phyloP scores from a whole-genome alignment of 306 rosid genomes.

The Rosa chinensis region DNA sequence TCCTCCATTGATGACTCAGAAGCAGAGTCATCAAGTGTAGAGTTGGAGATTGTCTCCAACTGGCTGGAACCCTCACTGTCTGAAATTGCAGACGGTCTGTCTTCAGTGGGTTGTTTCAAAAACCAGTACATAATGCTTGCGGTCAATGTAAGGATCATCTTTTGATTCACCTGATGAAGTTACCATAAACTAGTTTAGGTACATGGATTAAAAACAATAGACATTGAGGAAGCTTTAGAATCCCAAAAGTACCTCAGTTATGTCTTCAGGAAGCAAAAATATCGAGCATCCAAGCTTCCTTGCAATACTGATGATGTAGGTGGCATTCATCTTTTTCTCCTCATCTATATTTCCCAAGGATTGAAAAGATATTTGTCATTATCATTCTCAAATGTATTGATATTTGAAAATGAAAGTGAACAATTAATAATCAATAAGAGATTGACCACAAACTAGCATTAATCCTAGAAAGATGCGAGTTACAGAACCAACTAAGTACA shows the following conservation, averaged over 20 bases:
- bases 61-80: conserved; percentile 84
- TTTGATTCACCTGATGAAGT: conserved; percentile 77
- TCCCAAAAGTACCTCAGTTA: conserved; percentile 69
- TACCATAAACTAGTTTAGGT: background rate
- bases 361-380: background rate
- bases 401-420: background rate
- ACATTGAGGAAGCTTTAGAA: conserved; percentile 14
- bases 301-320: conserved; percentile 94
- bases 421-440: background rate
- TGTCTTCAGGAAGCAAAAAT: conserved; percentile 95
- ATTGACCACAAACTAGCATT: background rate
- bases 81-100: conserved; percentile 51
- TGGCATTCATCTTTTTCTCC: conserved; percentile 94
- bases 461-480: background rate
- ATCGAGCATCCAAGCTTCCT: conserved; percentile 98
- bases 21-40: conserved; percentile 84
- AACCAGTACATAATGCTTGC: conserved; percentile 97
- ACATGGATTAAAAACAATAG: background rate
- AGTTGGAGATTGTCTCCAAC: conserved; percentile 68
- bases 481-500: background rate
- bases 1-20: conserved; percentile 87
- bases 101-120: conserved; percentile 73
- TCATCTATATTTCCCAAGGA: conserved; percentile 53
- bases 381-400: background rate
- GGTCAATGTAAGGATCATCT: conserved; percentile 95